phyloP scores from a whole-genome alignment of 768 basidiomycete species.

The Termitomyces heimii region DNA sequence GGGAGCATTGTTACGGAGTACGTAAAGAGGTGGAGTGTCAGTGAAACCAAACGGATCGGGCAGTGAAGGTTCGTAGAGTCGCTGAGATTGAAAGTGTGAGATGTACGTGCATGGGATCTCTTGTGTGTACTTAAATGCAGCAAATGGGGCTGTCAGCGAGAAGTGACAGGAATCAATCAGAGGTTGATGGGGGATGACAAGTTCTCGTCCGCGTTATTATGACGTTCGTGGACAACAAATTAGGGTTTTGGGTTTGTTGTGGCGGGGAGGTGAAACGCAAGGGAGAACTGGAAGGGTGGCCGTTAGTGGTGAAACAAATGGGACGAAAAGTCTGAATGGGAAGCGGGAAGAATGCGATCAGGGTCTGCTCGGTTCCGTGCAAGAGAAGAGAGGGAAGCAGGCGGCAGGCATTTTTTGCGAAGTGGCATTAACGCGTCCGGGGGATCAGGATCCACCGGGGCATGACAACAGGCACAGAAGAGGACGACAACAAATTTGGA shows the following conservation, averaged over 20 bases:
- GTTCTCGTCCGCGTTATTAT: neutral
- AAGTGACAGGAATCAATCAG: conserved; percentile 2
- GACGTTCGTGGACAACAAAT: neutral
- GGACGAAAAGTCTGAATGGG: neutral
- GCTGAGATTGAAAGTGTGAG: conserved; percentile 1
- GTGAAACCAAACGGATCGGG: neutral
- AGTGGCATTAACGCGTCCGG: conserved; percentile 1
- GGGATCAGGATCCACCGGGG: conserved; percentile 11
- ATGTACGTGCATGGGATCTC: neutral
- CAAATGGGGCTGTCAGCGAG: neutral
- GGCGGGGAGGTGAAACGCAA: neutral
- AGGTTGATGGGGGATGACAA: neutral
- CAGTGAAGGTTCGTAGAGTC: neutral
- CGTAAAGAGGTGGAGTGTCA: neutral
- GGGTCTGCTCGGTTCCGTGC: conserved; percentile 6
- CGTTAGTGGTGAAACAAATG: neutral
- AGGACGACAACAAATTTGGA: conserved; percentile 1
- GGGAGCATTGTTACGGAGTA: too few relatives aligned
- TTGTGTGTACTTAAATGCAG: neutral
- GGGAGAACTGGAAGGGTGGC: neutral
- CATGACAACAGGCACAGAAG: conserved; percentile 12
- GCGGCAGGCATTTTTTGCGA: neutral
- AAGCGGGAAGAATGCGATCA: neutral
- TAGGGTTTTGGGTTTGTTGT: neutral
- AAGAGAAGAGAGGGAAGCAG: neutral